A percentile compares a stretch with the other conserved stretches of the same genome.
These are phyloP conservation scores for Colletotrichum viniferum DNA, from an alignment of 2,329 filamentous ascomycete genomes.

Conservation along the genomic window DNA sequence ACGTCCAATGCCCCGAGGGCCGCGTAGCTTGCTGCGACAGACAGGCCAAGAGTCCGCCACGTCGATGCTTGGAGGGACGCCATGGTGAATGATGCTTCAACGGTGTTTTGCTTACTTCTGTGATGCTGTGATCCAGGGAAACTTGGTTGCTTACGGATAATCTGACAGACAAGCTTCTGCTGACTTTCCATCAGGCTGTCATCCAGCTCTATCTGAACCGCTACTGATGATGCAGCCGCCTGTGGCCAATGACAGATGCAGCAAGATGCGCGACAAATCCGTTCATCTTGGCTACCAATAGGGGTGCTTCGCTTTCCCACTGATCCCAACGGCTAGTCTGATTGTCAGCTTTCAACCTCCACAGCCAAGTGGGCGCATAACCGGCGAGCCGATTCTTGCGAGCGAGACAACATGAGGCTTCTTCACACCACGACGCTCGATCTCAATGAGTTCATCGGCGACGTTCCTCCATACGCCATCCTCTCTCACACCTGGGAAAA, in stretches of 20 bases:
- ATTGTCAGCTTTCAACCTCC: not conserved
- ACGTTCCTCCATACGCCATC: conserved; percentile 33
- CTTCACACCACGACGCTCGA: conserved; percentile 23
- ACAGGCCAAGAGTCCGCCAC: conserved; percentile 8
- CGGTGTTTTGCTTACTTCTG: not conserved
- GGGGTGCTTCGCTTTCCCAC: not conserved
- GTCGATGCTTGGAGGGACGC: conserved; percentile 28
- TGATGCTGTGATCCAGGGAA: not conserved
- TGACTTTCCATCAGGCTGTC: not conserved
- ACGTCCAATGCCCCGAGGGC: not conserved
- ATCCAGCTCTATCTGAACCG: not conserved
- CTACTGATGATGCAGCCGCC: not conserved
- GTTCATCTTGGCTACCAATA: not conserved
- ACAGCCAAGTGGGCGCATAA: not conserved
- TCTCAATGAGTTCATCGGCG: conserved; percentile 24
- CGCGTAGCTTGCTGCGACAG: conserved; percentile 13
- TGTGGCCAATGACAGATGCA: not conserved
- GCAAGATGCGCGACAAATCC: not conserved
- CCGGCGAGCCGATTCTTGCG: not conserved
- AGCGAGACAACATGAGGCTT: conserved; percentile 26
- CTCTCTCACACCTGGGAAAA: conserved; percentile 35
- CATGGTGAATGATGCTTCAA: not conserved
- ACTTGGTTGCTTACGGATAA: not conserved
- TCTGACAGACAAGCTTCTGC: not conserved
- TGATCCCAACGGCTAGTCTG: not conserved